A percentile compares a stretch with the other conserved stretches of the same genome.
phyloP scores from a whole-genome alignment of 768 basidiomycete species.

The Hygrophorus pudorinus region DNA sequence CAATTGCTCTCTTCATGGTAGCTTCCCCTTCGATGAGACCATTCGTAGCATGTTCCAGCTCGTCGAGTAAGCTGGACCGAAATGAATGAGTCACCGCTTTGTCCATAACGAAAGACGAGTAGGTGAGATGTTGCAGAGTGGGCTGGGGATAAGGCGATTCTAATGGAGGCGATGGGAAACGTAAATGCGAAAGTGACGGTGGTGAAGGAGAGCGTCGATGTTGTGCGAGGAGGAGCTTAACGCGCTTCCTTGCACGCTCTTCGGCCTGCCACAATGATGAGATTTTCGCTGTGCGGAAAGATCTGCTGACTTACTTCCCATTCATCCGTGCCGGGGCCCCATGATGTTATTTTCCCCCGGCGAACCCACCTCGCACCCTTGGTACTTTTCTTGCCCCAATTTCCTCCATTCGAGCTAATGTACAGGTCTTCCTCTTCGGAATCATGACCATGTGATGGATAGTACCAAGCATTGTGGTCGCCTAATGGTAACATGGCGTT shows the following conservation, averaged over 20 bases:
- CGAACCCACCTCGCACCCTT: constrained; percentile 78
- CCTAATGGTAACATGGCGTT: constrained; percentile 38
- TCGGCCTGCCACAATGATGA: constrained; percentile 44
- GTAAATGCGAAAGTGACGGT: constrained; percentile 64
- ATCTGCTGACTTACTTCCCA: constrained; percentile 55
- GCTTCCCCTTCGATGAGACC: constrained; percentile 79
- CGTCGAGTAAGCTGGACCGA: constrained; percentile 66
- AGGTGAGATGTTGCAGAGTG: constrained; percentile 56
- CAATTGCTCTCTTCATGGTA: constrained; percentile 60
- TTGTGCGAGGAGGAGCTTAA: constrained; percentile 56
- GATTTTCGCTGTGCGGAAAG: constrained; percentile 1
- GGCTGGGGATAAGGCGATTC: constrained; percentile 68
- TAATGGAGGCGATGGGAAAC: constrained; percentile 68
- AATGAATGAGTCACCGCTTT: constrained; percentile 78
- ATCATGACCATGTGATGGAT: constrained; percentile 67
- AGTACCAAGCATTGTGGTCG: constrained; percentile 77
- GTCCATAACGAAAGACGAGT: constrained; percentile 81
- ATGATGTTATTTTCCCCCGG: constrained; percentile 70
- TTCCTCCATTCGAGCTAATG: constrained; percentile 46
- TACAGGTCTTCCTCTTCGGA: constrained; percentile 50
- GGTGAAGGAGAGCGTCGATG: constrained; percentile 59
- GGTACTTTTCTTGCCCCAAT: constrained; percentile 76
- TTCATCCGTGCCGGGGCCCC: constrained; percentile 79
- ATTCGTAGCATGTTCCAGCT: constrained; percentile 75
- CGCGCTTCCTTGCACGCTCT: constrained; percentile 73